phyloP scores from a whole-genome alignment of 2,329 filamentous ascomycete genomes.

The Calycina herbarum region DNA sequence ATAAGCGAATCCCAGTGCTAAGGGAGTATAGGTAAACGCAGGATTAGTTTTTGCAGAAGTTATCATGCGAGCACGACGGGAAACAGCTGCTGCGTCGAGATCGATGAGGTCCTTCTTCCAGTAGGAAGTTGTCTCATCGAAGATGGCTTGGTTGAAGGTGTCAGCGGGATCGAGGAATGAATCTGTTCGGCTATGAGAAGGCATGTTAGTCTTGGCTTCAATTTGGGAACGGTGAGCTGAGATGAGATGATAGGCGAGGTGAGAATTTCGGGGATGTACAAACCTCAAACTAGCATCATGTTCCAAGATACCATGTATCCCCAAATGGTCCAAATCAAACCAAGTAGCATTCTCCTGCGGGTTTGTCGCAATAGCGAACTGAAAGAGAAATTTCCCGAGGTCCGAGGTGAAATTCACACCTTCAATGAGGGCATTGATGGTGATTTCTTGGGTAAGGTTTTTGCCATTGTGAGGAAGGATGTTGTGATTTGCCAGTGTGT shows the following conservation, averaged over 20 bases:
- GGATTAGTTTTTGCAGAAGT: constrained; percentile 12
- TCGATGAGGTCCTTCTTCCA: constrained; percentile 13
- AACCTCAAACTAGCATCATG: constrained; percentile 18
- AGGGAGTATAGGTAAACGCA: neutral
- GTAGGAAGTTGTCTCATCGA: constrained; percentile 13
- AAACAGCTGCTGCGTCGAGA: constrained; percentile 4
- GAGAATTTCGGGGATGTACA: neutral
- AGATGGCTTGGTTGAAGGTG: constrained; percentile 10
- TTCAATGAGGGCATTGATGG: constrained; percentile 6
- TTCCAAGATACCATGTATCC: constrained; percentile 11
- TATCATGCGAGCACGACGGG: neutral
- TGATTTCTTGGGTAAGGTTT: constrained; percentile 10
- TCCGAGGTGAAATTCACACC: constrained; percentile 4
- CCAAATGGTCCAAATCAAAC: constrained; percentile 12
- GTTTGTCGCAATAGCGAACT: constrained; percentile 7
- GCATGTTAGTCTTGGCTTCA: neutral
- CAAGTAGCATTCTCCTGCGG: constrained; percentile 2
- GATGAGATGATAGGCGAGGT: neutral
- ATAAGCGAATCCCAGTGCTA: neutral
- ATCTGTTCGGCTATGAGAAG: constrained; percentile 12
- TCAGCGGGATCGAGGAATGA: neutral
- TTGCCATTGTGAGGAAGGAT: constrained; percentile 14
- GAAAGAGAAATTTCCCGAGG: constrained; percentile 8
- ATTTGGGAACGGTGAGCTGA: too few species aligned
- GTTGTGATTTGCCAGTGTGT: constrained; percentile 17